A percentile compares a stretch with the other conserved stretches of the same genome.
phyloP scores from a whole-genome alignment of 75 land plant species.

The Gnetum montanum region DNA sequence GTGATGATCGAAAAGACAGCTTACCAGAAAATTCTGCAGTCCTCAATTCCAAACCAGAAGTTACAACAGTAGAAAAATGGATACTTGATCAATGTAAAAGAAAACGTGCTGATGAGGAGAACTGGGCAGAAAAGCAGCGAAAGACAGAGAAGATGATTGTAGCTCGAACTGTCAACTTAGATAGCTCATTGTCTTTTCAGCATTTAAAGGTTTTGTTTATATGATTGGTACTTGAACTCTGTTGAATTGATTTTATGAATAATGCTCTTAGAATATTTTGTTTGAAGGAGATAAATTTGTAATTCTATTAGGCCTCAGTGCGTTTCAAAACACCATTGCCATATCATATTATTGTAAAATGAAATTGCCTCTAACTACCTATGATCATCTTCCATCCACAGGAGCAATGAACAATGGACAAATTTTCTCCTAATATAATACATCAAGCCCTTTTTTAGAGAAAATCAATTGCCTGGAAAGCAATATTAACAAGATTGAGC shows the following conservation, averaged over 20 bases:
- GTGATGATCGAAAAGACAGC: conserved; percentile 30
- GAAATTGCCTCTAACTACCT: too few species aligned
- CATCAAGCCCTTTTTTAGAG: too few species aligned
- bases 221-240: conserved; percentile 26
- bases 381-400: too few species aligned
- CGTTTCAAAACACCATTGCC: too few species aligned
- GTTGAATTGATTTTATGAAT: not conserved
- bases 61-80: conserved; percentile 88
- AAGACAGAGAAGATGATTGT: conserved; percentile 63
- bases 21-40: conserved; percentile 7
- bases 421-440: too few species aligned
- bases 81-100: conserved; percentile 58
- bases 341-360: too few species aligned
- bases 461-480: too few species aligned
- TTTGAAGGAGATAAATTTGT: not conserved
- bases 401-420: too few species aligned
- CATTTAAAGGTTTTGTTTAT: conserved; percentile 4
- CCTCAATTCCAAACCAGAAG: conserved; percentile 34
- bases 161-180: too few species aligned
- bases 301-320: too few species aligned
- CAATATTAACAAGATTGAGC: too few species aligned
- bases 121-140: conserved; percentile 68
- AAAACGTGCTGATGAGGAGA: conserved; percentile 49
- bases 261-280: not conserved
- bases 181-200: conserved; percentile 38